Percentiles rank a stretch among this genome's conserved stretches.
Conservation (phyloP, 2,329 filamentous ascomycete genomes). For the Arthrobotrys iridis region DNA sequence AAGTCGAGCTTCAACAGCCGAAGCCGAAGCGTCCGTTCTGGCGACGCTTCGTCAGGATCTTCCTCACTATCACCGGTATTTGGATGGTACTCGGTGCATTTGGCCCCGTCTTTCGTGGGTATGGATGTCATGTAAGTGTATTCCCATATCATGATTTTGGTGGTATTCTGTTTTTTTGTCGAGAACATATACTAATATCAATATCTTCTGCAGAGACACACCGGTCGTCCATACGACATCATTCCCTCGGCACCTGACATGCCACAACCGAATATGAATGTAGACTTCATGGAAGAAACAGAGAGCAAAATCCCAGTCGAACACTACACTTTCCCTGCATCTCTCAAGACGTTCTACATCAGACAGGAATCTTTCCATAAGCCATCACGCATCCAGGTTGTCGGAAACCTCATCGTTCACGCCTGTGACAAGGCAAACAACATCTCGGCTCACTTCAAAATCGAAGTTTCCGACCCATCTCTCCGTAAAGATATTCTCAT, state of each 20-base stretch:
- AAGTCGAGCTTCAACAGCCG: constrained; percentile 16
- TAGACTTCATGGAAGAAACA: background rate
- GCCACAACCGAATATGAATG: constrained; percentile 5
- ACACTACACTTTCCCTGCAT: constrained; percentile 29
- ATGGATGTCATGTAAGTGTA: constrained; percentile 35
- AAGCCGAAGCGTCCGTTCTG: constrained; percentile 48
- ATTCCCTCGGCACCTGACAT: background rate
- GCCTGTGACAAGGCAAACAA: constrained; percentile 35
- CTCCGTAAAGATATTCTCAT: constrained; percentile 11
- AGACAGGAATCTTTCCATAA: constrained; percentile 40
- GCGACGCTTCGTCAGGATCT: constrained; percentile 21
- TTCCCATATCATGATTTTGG: background rate
- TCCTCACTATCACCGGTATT: constrained; percentile 19
- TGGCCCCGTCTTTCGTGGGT: constrained; percentile 17
- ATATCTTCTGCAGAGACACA: background rate
- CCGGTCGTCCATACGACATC: background rate
- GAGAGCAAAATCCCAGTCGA: background rate
- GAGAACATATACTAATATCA: background rate
- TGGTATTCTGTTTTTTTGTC: too few species aligned
- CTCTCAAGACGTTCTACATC: constrained; percentile 34
- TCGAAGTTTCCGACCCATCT: constrained; percentile 22
- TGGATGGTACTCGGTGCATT: constrained; percentile 27
- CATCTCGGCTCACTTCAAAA: constrained; percentile 46
- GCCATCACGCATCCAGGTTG: constrained; percentile 20
- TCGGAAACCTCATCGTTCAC: constrained; percentile 42